These are phyloP conservation scores for Penicillium fimorum DNA, from an alignment of 495 filamentous ascomycete genomes.

Conservation along the genomic window DNA sequence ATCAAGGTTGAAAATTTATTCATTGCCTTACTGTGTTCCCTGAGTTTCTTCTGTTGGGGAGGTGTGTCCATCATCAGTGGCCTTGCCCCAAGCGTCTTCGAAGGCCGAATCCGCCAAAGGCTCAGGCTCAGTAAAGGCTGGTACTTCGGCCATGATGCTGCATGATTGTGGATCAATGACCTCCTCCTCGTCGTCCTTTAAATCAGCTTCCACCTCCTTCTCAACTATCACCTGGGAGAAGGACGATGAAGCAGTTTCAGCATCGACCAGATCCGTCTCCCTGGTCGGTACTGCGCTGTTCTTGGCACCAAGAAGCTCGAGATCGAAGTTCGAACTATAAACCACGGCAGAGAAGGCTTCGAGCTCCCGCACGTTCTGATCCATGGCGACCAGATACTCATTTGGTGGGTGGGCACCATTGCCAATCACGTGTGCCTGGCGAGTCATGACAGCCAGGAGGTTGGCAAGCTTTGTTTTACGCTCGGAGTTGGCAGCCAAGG, in stretches of 20 bases:
- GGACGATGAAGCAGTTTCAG: slow-evolving; percentile 22
- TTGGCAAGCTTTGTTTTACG: slow-evolving; percentile 80
- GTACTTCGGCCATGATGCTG: not conserved
- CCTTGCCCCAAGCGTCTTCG: slow-evolving; percentile 47
- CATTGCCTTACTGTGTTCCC: slow-evolving; percentile 1
- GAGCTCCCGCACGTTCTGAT: slow-evolving; percentile 73
- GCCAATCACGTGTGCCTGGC: slow-evolving; percentile 87
- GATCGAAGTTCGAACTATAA: slow-evolving; percentile 89
- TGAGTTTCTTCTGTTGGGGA: slow-evolving; percentile 1
- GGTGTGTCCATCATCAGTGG: slow-evolving; percentile 29
- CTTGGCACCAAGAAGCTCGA: slow-evolving; percentile 48
- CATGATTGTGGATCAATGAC: not conserved
- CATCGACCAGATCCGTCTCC: slow-evolving; percentile 13
- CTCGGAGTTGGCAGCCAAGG: slow-evolving; percentile 27
- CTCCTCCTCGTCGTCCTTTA: slow-evolving; percentile 3
- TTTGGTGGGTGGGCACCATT: slow-evolving; percentile 66
- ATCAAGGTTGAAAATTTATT: not conserved
- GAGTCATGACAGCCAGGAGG: slow-evolving; percentile 78
- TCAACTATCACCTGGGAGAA: slow-evolving; percentile 29
- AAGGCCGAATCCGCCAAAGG: slow-evolving; percentile 31
- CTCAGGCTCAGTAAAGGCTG: slow-evolving; percentile 4
- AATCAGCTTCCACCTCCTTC: slow-evolving; percentile 14
- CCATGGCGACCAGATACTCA: slow-evolving; percentile 83
- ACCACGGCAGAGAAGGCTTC: slow-evolving; percentile 93
- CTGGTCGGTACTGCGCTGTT: slow-evolving; percentile 13